These are phyloP conservation scores for Leccinum longicurvipes DNA, from an alignment of 768 basidiomycete genomes.

Conservation along the genomic window DNA sequence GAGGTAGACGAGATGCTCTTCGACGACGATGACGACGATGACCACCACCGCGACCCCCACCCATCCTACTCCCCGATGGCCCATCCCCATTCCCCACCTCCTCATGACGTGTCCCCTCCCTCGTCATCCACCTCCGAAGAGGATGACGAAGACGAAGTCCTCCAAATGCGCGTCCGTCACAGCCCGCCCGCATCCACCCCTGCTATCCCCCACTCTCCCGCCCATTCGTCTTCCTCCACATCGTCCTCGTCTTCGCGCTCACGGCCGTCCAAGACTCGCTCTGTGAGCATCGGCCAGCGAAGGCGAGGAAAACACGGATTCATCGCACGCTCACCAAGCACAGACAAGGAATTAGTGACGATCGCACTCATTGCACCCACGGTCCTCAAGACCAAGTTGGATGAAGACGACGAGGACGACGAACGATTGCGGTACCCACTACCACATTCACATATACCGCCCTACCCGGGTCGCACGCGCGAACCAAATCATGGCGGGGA, in stretches of 20 bases:
- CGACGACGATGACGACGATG: conserved; percentile 27
- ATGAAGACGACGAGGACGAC: conserved; percentile 46
- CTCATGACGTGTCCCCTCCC: conserved; percentile 22
- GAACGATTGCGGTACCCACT: conserved; percentile 14
- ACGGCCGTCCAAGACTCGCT: conserved; percentile 30
- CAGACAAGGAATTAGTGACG: conserved; percentile 55
- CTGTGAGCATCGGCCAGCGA: conserved; percentile 17
- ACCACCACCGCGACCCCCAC: conserved; percentile 8
- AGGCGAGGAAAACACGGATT: conserved; percentile 42
- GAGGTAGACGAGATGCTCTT: conserved; percentile 42
- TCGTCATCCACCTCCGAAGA: conserved; percentile 36
- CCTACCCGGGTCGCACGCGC: conserved; percentile 3
- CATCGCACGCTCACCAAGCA: conserved; percentile 32
- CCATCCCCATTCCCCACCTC: conserved; percentile 21
- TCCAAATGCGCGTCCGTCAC: conserved; percentile 58
- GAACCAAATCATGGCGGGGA: conserved; percentile 7
- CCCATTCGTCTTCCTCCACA: conserved; percentile 34
- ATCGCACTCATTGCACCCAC: conserved; percentile 79
- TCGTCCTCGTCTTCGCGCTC: conserved; percentile 23
- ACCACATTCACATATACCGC: conserved; percentile 11
- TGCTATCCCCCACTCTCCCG: conserved; percentile 34
- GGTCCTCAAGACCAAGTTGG: conserved; percentile 75
- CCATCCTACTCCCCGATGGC: conserved; percentile 17
- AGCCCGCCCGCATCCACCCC: conserved; percentile 17
- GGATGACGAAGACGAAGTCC: conserved; percentile 51